Percentiles rank a stretch among this genome's conserved stretches.
Conservation (phyloP, 768 basidiomycete species). For the Holtermannia corniformis region DNA sequence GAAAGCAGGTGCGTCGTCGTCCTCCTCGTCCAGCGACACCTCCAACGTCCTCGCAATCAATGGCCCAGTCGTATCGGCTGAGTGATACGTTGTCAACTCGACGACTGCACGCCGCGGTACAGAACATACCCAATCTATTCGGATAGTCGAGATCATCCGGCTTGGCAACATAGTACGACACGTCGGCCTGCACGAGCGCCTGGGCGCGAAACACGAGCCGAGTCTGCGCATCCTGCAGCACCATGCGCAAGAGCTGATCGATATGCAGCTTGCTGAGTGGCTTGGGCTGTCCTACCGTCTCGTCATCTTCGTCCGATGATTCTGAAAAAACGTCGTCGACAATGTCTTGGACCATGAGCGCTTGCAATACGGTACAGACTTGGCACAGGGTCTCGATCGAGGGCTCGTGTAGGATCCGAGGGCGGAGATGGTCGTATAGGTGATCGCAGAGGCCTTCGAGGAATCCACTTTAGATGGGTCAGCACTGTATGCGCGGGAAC, state of each 20-base stretch:
- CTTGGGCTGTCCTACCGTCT: constrained; percentile 7
- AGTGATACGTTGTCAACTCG: not conserved
- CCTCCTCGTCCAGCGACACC: constrained; percentile 41
- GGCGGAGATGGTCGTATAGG: constrained; percentile 89
- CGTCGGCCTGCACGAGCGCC: constrained; percentile 77
- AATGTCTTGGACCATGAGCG: constrained; percentile 86
- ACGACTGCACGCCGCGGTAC: constrained; percentile 26
- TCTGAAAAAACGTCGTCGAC: constrained; percentile 8
- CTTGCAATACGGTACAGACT: constrained; percentile 91
- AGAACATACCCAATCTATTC: constrained; percentile 57
- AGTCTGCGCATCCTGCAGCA: constrained; percentile 93
- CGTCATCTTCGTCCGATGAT: not conserved
- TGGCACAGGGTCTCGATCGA: constrained; percentile 79
- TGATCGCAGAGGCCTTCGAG: constrained; percentile 86
- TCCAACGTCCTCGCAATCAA: not conserved
- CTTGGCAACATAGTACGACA: constrained; percentile 69
- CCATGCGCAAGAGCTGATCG: constrained; percentile 71
- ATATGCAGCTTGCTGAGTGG: constrained; percentile 60
- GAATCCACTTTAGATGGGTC: constrained; percentile 53
- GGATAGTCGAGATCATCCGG: constrained; percentile 77
- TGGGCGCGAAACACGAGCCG: constrained; percentile 93
- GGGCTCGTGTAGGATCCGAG: constrained; percentile 87
- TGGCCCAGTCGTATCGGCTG: not conserved
- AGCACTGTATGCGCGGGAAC: not conserved
- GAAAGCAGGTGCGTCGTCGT: constrained; percentile 43